Percentiles rank a stretch among this genome's conserved stretches.
phyloP scores from a whole-genome alignment of 2,329 filamentous ascomycete genomes.

The Ophiostoma sp. region DNA sequence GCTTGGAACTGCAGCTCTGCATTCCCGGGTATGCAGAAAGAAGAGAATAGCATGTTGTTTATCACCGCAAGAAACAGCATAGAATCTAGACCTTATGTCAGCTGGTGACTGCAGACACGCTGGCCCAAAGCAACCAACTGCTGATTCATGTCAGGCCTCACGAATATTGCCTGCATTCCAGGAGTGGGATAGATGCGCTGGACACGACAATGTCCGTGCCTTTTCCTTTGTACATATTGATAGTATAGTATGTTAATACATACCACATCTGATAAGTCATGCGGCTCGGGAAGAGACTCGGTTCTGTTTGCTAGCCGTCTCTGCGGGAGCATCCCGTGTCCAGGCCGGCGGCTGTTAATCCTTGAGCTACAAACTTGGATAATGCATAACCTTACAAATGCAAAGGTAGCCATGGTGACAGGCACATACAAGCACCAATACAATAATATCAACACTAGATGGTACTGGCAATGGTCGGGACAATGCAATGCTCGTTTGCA shows the following conservation, averaged over 20 bases:
- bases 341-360: background rate
- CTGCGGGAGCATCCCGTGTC: background rate
- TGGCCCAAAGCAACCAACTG: background rate
- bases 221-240: background rate
- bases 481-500: background rate
- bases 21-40: background rate
- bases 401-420: constrained; percentile 7
- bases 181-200: background rate
- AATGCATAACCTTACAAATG: background rate
- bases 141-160: background rate
- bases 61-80: background rate
- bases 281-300: background rate
- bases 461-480: too few species aligned
- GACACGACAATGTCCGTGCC: background rate
- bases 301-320: background rate
- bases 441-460: background rate
- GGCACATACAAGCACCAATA: background rate
- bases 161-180: background rate
- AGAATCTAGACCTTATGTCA: background rate
- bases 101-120: background rate
- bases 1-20: background rate
- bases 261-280: background rate
- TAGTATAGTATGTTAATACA: too few species aligned
- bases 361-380: background rate
- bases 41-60: background rate